phyloP scores from a whole-genome alignment of 2,329 filamentous ascomycete species.

The Aspergillus spinulosporus region DNA sequence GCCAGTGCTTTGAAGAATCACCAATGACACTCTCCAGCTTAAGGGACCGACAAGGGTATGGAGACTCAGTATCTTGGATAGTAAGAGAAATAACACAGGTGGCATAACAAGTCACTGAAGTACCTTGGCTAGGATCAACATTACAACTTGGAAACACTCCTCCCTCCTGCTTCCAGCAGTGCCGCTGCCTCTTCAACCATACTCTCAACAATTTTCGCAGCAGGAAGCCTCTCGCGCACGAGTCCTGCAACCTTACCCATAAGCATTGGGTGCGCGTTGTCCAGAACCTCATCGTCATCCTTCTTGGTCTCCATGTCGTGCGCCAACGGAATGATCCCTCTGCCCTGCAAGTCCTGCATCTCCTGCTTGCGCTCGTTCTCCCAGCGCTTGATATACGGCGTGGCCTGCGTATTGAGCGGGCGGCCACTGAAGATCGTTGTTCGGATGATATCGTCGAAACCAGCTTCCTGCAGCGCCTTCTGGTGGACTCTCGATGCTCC shows the following conservation, averaged over 20 bases:
- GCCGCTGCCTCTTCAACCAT: conserved; percentile 79
- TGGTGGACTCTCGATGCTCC: conserved; percentile 91
- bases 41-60: too few relatives aligned
- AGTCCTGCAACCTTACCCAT: conserved; percentile 98
- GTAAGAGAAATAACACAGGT: too few relatives aligned
- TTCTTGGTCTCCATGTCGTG: conserved; percentile 81
- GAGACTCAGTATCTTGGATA: too few relatives aligned
- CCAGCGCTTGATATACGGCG: conserved; percentile 88
- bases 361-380: conserved; percentile 85
- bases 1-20: too few relatives aligned
- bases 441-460: conserved; percentile 92
- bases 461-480: conserved; percentile 86
- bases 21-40: too few relatives aligned
- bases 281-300: conserved; percentile 80
- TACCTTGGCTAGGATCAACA: too few relatives aligned
- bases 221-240: conserved; percentile 85
- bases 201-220: conserved; percentile 91
- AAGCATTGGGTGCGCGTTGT: conserved; percentile 84
- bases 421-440: conserved; percentile 90
- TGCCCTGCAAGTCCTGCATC: conserved; percentile 85
- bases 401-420: conserved; percentile 14
- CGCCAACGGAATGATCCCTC: conserved; percentile 92
- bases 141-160: conserved; percentile 4
- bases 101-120: too few relatives aligned
- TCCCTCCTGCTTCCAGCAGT: conserved; percentile 51